Evolutionary conservation across 116 monocot species (phyloP).

Genomic region (Cymodocea nodosa): DNA sequence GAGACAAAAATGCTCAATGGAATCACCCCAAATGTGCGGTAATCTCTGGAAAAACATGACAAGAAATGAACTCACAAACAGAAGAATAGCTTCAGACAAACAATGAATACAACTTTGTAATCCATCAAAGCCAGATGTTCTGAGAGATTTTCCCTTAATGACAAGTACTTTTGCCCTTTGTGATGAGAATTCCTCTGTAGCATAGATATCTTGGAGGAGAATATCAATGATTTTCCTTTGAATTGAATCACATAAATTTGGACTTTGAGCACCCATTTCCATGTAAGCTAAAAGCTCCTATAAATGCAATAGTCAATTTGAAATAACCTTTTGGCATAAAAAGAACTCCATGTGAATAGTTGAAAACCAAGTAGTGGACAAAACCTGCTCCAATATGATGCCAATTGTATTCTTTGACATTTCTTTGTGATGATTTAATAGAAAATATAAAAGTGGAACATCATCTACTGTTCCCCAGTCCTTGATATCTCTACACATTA

Average conservation of each 20-base stretch:
- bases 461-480: conserved; percentile 5
- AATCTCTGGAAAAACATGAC: neutral
- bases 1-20: no score
- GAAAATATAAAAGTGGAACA: conserved; percentile 10
- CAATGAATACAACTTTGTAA: conserved; percentile 13
- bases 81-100: conserved; percentile 13
- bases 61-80: conserved; percentile 13
- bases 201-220: conserved; percentile 12
- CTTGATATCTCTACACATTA: conserved; percentile 12
- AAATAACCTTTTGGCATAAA: neutral
- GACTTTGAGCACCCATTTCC: conserved; percentile 4
- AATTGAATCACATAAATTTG: conserved; percentile 11
- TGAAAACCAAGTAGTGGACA: neutral
- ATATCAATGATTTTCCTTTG: conserved; percentile 9
- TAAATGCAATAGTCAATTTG: neutral
- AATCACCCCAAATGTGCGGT: neutral
- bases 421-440: neutral
- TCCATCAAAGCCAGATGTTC: conserved; percentile 11
- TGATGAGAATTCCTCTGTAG: conserved; percentile 8
- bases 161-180: conserved; percentile 15
- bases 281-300: conserved; percentile 20
- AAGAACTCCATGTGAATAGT: neutral
- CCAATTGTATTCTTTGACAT: conserved; percentile 9
- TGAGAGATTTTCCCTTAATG: conserved; percentile 14
- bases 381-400: conserved; percentile 18